Base-by-base conservation (phyloP, 148 eudicot species). In the Tetragonia tetragonoides region DNA sequence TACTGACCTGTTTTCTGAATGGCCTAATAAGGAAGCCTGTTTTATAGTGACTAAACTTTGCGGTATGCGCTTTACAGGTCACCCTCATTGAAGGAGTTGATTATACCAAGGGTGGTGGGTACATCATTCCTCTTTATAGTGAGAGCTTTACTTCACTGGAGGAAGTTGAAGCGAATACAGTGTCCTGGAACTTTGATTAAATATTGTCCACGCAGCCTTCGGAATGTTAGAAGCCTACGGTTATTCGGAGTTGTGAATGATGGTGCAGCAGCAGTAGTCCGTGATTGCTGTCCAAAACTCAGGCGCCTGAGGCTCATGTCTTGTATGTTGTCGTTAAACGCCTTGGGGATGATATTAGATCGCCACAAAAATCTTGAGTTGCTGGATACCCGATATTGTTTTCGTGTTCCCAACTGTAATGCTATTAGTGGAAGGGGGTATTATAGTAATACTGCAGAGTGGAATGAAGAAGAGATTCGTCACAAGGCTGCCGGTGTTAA, bases 391-490 rank as follows among this genome's bases (percentile, higher is more conserved):
- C 14, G 72, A 12, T 23, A 68, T 42, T 9, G 72, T 10, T 68
- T 42, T 68, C 54, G 34, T 68, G 37, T 68, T 41, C 34, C 53
- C 10, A 15, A 68, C 28, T 68, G 72, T 53, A 9, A 6, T 5
- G 8, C 9, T 3, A 0, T 41, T 9, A 6, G 0, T 42, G 9
- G 24, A 18, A 8, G 2, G 9, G 3, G 37, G 72, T 49, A 10
- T 5, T 18, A 49, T 12, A 14, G 10, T 4, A 44, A 44, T 44
- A 8, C 16, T 42, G 3, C 41, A 21, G 54, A 68, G 72, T 68
- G 54, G 72, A 68, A 68, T 10, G 54, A 44, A 44, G 72, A 68
- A 24, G 72, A 68, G 53, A 68, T 68, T n/a, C 51, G 72, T 4
- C 53, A n/a, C 9, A 41, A 68, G 54, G 72, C 51, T 40, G 71